Conservation (phyloP, 345 rosid species). For the Brassica nigra region DNA sequence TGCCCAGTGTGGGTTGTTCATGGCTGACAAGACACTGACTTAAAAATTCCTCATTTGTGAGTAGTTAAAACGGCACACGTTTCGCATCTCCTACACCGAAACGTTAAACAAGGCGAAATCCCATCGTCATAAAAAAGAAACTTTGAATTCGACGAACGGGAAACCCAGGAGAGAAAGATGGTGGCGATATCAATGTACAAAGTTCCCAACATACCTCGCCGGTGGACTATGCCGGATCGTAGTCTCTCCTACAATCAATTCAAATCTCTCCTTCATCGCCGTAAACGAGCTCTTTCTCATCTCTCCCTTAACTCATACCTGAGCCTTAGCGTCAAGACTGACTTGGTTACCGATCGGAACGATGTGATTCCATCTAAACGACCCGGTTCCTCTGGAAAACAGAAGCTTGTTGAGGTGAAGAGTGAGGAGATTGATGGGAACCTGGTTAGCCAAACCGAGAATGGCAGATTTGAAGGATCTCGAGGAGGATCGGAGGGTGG, state of each 20-base stretch:
- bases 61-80: constrained; percentile 21
- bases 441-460: background rate
- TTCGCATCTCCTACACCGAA: background rate
- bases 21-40: no score
- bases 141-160: constrained; percentile 29
- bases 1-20: no score
- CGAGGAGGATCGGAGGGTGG: constrained; percentile 12
- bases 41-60: no score
- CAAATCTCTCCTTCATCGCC: constrained; percentile 63
- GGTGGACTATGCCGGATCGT: constrained; percentile 70
- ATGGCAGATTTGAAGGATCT: constrained; percentile 10
- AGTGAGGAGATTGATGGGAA: constrained; percentile 18
- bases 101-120: constrained; percentile 19
- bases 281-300: constrained; percentile 60
- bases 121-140: constrained; percentile 8
- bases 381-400: constrained; percentile 3
- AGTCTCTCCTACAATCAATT: constrained; percentile 63
- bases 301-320: constrained; percentile 40
- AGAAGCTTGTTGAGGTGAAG: constrained; percentile 35
- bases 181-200: constrained; percentile 87
- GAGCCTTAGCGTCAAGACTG: constrained; percentile 24
- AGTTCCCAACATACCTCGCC: constrained; percentile 69
- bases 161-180: constrained; percentile 40
- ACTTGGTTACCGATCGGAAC: background rate
- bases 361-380: background rate